Base-by-base conservation (phyloP, 1,284 basidiomycete genomes). In the Malassezia sp. region DNA sequence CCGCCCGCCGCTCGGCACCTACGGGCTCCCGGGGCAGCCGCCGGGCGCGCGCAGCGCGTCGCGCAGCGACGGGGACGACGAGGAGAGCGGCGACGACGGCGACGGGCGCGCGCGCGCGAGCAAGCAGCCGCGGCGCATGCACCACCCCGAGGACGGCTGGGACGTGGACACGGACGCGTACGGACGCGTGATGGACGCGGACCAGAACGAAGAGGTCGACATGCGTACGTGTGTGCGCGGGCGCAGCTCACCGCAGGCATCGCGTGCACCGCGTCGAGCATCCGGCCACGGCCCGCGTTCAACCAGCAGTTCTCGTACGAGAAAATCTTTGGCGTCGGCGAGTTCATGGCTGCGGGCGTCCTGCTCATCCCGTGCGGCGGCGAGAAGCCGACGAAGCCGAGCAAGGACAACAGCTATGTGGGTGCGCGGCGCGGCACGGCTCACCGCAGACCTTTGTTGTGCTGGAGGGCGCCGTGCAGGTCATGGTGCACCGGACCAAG, bases 361-460 rank as follows among this genome's bases (percentile, higher is more conserved):
- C 75, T 96, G 27, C 75, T 80, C 38, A 82, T 97, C 30, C 85
- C 86, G 4, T 78, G 82, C 0, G 75, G 78, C 1, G 78, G 79
- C 18, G 75, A 78, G 53, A 97, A 97, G 72, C 85, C 86, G 2
- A 80, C 78, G 42, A 97, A 96, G 71, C 78, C 79, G 33, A 81
- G 86, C 5, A 88, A 85, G 67, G 91, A 96, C 67, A 97, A 97
- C 61, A 84, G 84, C 44, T 97, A 93, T 71, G 91, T 95, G 58
- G 61, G 85, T 77, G n/a, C n/a, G n/a, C n/a, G n/a, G n/a, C n/a
- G n/a, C n/a, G 11, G n/a, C n/a, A 9, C 12, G 26, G 17, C 34
- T 30, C 2, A 35, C 24, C n/a, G n/a, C 34, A 58, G 49, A 43
- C 38, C 4, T 68, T 70, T 31, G 53, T 62, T 35, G 63, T 70